Evolutionary conservation across 345 rosid genomes (phyloP), one percentile per base, ranked within the genome.

Genomic region (Boechera retrofracta): DNA sequence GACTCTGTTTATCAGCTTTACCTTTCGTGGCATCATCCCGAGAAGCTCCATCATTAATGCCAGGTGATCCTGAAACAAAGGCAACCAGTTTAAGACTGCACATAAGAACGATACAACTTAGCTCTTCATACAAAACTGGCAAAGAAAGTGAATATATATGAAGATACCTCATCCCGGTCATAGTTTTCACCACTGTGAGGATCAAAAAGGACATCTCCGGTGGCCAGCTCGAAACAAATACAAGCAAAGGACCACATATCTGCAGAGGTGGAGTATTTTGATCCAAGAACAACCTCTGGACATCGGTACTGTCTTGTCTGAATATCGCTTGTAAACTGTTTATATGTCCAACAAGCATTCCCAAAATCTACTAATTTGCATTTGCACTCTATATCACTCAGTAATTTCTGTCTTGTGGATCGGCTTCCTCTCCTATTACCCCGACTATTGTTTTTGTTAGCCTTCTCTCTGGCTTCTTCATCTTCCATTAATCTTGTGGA

Each of bases 241-340:
- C 97, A 91, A 26, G 97, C 98, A 65, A 94, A 84, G n/a, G 98
- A 94, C 98, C 97, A 91, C 35, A 91, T 77, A 78, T 94, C 98
- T 16, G 93, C 97, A 1, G 97, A 58, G 31, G 93, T 90, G 9
- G 97, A 90, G 86, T 94, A 94, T 75, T 85, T 91, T 11, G 96
- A 82, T 68, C 97, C 97, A 60, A 94, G 91, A 57, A 91, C 82
- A 80, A 90, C 97, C 84, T 94, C 97, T 0, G 98, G 98, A 70
- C 93, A 89, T 67, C 97, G 85, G 67, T 91, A 94, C 83, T 94
- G 98, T 67, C 98, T 90, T 0, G 97, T 90, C 85, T 94, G 98
- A 77, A 91, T 90, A 80, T 94, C 98, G 67, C 87, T 91, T 41
- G 98, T 94, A 24, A 91, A 94, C 67, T 94, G 96, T 78, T 94